phyloP scores from a whole-genome alignment of 2,329 filamentous ascomycete species.

The Aspergillus ustus region DNA sequence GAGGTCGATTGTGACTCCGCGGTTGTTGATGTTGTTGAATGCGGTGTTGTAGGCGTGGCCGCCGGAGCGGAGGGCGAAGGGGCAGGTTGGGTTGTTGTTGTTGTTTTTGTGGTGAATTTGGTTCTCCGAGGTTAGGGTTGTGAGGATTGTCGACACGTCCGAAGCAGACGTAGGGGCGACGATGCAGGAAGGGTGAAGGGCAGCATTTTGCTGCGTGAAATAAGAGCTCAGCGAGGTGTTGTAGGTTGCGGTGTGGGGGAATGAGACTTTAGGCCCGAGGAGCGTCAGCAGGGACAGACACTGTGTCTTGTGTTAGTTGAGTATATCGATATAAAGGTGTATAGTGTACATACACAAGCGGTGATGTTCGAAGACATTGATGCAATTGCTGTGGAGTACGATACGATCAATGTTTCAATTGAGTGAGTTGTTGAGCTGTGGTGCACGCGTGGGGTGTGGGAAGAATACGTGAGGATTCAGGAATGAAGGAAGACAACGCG shows the following conservation, averaged over 20 bases:
- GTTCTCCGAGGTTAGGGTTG: not conserved
- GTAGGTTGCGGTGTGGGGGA: conserved; percentile 11
- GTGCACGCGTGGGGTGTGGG: too few species aligned
- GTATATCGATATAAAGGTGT: not conserved
- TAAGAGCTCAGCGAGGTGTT: conserved; percentile 17
- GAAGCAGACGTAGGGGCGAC: conserved; percentile 23
- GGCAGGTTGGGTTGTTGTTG: conserved; percentile 4
- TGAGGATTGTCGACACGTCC: conserved; percentile 24
- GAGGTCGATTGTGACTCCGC: conserved; percentile 24
- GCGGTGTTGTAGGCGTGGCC: conserved; percentile 19
- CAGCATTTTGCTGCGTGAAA: conserved; percentile 20
- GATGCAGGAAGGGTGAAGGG: conserved; percentile 26
- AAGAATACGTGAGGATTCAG: too few species aligned
- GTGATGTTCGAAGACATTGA: conserved; percentile 7
- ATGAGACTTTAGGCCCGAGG: conserved; percentile 10
- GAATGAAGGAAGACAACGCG: too few species aligned
- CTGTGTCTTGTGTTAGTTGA: conserved; percentile 22
- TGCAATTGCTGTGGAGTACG: too few species aligned
- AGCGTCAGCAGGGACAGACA: conserved; percentile 19
- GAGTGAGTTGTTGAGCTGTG: too few species aligned
- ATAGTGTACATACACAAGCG: not conserved
- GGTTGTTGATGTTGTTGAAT: conserved; percentile 18
- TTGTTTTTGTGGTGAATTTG: not conserved
- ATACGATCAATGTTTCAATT: too few species aligned
- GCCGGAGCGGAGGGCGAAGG: conserved; percentile 24